Evolutionary conservation across 768 basidiomycete genomes (phyloP).

Genomic region (Boletus rufocinnamomeus): DNA sequence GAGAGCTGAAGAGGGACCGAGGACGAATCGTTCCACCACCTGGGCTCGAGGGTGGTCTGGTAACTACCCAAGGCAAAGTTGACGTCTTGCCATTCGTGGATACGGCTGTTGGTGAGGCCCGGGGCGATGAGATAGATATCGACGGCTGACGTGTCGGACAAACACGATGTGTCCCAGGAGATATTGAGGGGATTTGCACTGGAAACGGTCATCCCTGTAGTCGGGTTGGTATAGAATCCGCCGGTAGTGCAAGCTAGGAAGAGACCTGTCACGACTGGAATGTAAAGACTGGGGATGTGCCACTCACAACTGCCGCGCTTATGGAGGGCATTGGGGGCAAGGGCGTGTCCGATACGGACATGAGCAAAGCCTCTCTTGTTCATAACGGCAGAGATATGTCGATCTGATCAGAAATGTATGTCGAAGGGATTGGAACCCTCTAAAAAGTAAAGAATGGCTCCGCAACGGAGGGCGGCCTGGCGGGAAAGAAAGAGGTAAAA

Average conservation of each 20-base stretch:
- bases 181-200: constrained; percentile 53
- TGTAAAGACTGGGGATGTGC: background rate
- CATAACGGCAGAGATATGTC: constrained; percentile 22
- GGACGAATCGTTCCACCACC: constrained; percentile 70
- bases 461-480: constrained; percentile 28
- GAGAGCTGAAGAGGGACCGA: constrained; percentile 54
- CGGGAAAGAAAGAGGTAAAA: constrained; percentile 22
- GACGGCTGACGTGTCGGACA: constrained; percentile 44
- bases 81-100: constrained; percentile 62
- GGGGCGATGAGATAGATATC: constrained; percentile 74
- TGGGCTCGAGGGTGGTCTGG: constrained; percentile 51
- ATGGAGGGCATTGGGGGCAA: constrained; percentile 12
- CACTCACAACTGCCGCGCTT: constrained; percentile 34
- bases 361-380: constrained; percentile 31
- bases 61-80: constrained; percentile 50
- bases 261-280: background rate
- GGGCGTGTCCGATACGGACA: constrained; percentile 27
- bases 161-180: constrained; percentile 65
- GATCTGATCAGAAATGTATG: constrained; percentile 8
- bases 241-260: constrained; percentile 53
- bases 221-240: constrained; percentile 62
- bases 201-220: constrained; percentile 47
- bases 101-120: constrained; percentile 37
- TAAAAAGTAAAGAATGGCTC: constrained; percentile 31
- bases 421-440: constrained; percentile 8